phyloP scores from a whole-genome alignment of 2,329 filamentous ascomycete species.

The Taxawa tesnikishii region DNA sequence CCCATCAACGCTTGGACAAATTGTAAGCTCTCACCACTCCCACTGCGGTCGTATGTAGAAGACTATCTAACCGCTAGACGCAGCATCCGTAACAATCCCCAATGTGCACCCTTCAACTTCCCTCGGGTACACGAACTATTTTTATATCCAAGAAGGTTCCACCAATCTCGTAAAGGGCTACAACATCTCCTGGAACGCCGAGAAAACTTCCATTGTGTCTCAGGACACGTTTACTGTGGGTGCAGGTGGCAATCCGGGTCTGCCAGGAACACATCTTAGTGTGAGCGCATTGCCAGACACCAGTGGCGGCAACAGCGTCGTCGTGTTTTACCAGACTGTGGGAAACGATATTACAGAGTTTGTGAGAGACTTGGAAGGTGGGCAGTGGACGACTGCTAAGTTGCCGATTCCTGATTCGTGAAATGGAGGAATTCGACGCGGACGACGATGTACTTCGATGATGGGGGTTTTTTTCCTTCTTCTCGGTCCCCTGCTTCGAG shows the following conservation, averaged over 20 bases:
- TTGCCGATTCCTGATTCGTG: conserved; percentile 7
- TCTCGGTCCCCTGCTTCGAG: no score
- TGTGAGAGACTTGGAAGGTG: conserved; percentile 16
- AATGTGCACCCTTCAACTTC: conserved; percentile 26
- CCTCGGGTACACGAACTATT: conserved; percentile 29
- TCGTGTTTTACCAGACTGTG: conserved; percentile 20
- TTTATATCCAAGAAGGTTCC: conserved; percentile 26
- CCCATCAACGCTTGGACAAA: conserved; percentile 28
- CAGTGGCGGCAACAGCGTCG: conserved; percentile 16
- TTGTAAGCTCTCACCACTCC: conserved; percentile 8
- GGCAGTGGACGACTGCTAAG: conserved; percentile 14
- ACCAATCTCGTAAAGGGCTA: conserved; percentile 25
- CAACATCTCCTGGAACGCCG: conserved; percentile 24
- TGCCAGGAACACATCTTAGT: conserved; percentile 28
- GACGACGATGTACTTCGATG: no score
- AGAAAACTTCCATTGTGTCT: conserved; percentile 23
- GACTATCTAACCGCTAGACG: no score
- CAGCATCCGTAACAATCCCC: conserved; percentile 17
- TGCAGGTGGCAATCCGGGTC: conserved; percentile 16
- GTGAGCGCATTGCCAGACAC: conserved; percentile 21
- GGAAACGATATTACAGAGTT: conserved; percentile 18
- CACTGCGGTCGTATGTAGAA: no score
- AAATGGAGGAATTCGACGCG: no score
- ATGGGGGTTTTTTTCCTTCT: no score
- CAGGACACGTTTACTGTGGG: conserved; percentile 21